Conservation (phyloP, 1,284 basidiomycete species). For the Pisolithus thermaeus region DNA sequence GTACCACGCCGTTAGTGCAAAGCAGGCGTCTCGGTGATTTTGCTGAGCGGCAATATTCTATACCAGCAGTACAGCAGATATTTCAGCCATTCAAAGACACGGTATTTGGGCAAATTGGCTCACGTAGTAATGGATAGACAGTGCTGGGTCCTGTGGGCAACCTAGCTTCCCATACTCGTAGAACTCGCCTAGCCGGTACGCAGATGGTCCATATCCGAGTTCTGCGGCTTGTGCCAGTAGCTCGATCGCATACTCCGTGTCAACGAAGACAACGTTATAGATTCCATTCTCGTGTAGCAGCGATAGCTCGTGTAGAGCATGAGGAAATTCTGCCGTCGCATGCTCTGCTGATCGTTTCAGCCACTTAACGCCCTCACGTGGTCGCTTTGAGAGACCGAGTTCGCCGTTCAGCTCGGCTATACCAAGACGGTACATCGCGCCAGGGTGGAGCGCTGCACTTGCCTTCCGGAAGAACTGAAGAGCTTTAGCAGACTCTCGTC, state of each 20-base stretch:
- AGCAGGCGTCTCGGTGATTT: slow-evolving; percentile 94
- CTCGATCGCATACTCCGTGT: slow-evolving; percentile 93
- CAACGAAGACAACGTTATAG: slow-evolving; percentile 95
- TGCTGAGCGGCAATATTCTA: slow-evolving; percentile 98
- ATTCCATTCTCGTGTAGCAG: slow-evolving; percentile 93
- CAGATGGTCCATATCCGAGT: slow-evolving; percentile 93
- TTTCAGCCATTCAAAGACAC: background rate
- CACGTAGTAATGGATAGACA: slow-evolving; percentile 98
- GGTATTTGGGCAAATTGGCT: slow-evolving; percentile 25
- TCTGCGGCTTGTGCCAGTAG: slow-evolving; percentile 93
- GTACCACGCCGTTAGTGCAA: slow-evolving; percentile 98
- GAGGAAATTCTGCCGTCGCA: slow-evolving; percentile 92
- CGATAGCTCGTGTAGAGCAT: slow-evolving; percentile 93
- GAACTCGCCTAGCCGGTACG: slow-evolving; percentile 94
- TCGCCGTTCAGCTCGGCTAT: slow-evolving; percentile 97
- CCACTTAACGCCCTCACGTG: slow-evolving; percentile 98
- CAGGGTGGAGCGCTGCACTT: slow-evolving; percentile 85
- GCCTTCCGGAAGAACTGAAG: slow-evolving; percentile 94
- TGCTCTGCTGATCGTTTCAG: slow-evolving; percentile 94
- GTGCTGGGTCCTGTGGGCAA: slow-evolving; percentile 94
- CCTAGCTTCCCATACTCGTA: slow-evolving; percentile 99
- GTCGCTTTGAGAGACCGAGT: slow-evolving; percentile 78
- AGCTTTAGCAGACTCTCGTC: slow-evolving; percentile 88
- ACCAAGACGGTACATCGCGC: slow-evolving; percentile 94
- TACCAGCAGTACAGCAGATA: slow-evolving; percentile 8